Evolutionary conservation across 1,284 basidiomycete species (phyloP).

Genomic region (Exobasidium cylindrosporum): DNA sequence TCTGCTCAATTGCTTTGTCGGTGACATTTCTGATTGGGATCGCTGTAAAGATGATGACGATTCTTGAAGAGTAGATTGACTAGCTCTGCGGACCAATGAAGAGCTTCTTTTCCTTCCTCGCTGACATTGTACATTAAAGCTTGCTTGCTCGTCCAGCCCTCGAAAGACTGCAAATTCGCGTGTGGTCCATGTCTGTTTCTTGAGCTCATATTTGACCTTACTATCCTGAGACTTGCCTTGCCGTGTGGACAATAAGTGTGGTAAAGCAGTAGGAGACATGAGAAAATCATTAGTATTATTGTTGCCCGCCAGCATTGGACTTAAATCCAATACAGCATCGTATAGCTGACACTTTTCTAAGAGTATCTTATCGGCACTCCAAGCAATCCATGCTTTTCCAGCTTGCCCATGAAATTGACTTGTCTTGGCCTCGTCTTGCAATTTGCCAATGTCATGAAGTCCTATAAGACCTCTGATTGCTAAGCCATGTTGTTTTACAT

Average conservation of each 20-base stretch:
- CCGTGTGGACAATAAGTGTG: constrained; percentile 17
- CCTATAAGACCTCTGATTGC: constrained; percentile 37
- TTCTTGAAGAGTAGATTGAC: background rate
- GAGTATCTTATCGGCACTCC: constrained; percentile 42
- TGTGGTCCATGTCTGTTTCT: constrained; percentile 33
- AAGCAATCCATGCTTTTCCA: constrained; percentile 38
- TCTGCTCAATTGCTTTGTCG: constrained; percentile 1
- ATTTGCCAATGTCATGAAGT: constrained; percentile 32
- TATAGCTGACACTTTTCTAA: constrained; percentile 40
- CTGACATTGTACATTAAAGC: background rate
- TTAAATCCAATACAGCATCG: constrained; percentile 39
- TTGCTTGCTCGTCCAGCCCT: constrained; percentile 6
- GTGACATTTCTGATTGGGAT: constrained; percentile 14
- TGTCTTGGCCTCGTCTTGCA: constrained; percentile 24
- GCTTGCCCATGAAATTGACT: background rate
- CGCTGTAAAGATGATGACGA: background rate
- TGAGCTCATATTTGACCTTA: constrained; percentile 17
- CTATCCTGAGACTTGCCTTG: constrained; percentile 8
- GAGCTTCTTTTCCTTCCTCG: background rate
- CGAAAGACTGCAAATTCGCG: constrained; percentile 36
- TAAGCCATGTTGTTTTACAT: constrained; percentile 15
- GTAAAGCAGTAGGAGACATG: constrained; percentile 12
- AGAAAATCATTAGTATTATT: constrained; percentile 13
- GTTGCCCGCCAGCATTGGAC: constrained; percentile 24
- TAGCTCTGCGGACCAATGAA: background rate